These are phyloP conservation scores for Uromyces viciae-fabae DNA, from an alignment of 1,284 basidiomycete genomes.

Conservation along the genomic window DNA sequence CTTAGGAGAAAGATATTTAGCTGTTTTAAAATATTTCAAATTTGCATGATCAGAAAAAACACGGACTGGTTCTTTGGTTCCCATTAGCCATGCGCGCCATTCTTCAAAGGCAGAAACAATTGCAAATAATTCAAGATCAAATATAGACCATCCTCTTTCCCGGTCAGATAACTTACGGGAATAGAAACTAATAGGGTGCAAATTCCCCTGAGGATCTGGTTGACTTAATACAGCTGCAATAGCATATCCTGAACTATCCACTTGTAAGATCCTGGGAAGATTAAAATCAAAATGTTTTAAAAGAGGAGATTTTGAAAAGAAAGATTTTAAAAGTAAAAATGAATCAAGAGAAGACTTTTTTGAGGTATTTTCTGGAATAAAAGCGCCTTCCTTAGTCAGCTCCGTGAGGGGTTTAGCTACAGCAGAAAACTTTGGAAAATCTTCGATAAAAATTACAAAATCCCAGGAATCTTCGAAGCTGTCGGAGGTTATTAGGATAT, in stretches of 20 bases:
- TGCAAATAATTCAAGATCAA: slow-evolving; percentile 7
- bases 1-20: not conserved
- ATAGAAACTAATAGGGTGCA: slow-evolving; percentile 39
- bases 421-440: slow-evolving; percentile 12
- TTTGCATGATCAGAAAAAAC: slow-evolving; percentile 24
- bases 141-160: slow-evolving; percentile 19
- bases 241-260: slow-evolving; percentile 45
- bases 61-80: not conserved
- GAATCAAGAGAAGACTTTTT: not conserved
- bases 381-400: not conserved
- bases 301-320: not conserved
- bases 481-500: not conserved
- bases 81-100: slow-evolving; percentile 19
- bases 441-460: slow-evolving; percentile 20
- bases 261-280: slow-evolving; percentile 52
- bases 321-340: not conserved
- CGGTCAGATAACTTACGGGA: slow-evolving; percentile 37
- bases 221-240: slow-evolving; percentile 45
- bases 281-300: slow-evolving; percentile 21
- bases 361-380: not conserved
- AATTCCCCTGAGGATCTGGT: not conserved
- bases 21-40: slow-evolving; percentile 16
- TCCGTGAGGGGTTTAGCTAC: not conserved
- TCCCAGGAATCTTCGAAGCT: not conserved
- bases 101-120: slow-evolving; percentile 13